phyloP scores from a whole-genome alignment of 2,329 filamentous ascomycete genomes.

The Pseudocercospora vitis region DNA sequence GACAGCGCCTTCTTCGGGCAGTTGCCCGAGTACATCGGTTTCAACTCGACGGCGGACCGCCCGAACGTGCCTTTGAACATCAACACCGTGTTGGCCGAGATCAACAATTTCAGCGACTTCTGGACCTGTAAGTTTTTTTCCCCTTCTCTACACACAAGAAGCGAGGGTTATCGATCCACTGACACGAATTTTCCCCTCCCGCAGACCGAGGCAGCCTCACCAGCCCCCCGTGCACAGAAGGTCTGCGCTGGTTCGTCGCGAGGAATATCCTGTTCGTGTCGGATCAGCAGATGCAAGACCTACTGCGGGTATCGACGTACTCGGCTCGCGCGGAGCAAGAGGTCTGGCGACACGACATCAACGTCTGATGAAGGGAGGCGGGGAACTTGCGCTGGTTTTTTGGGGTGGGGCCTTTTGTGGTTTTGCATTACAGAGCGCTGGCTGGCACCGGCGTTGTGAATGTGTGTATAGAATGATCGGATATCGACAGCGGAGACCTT shows the following conservation, averaged over 20 bases:
- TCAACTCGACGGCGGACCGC: slow-evolving; percentile 22
- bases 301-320: slow-evolving; percentile 49
- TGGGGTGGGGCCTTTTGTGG: too few species aligned
- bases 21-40: slow-evolving; percentile 37
- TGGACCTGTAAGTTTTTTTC: slow-evolving; percentile 43
- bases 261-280: slow-evolving; percentile 46
- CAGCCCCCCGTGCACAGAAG: slow-evolving; percentile 50
- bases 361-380: slow-evolving; percentile 38
- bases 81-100: slow-evolving; percentile 39
- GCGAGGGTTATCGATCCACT: background rate
- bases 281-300: slow-evolving; percentile 50
- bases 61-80: slow-evolving; percentile 33
- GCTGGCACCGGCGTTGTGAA: too few species aligned
- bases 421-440: too few species aligned
- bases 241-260: slow-evolving; percentile 48
- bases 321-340: slow-evolving; percentile 48
- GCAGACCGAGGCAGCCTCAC: slow-evolving; percentile 48
- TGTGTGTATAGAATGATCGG: too few species aligned
- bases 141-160: background rate
- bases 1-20: slow-evolving; percentile 46
- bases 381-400: too few species aligned
- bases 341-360: slow-evolving; percentile 51
- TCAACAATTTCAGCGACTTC: slow-evolving; percentile 46
- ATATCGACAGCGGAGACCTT: too few species aligned
- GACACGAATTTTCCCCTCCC: too few species aligned